These are phyloP conservation scores for Zymoseptoria ardabiliae DNA, from an alignment of 2,329 filamentous ascomycete species.

Conservation along the genomic window DNA sequence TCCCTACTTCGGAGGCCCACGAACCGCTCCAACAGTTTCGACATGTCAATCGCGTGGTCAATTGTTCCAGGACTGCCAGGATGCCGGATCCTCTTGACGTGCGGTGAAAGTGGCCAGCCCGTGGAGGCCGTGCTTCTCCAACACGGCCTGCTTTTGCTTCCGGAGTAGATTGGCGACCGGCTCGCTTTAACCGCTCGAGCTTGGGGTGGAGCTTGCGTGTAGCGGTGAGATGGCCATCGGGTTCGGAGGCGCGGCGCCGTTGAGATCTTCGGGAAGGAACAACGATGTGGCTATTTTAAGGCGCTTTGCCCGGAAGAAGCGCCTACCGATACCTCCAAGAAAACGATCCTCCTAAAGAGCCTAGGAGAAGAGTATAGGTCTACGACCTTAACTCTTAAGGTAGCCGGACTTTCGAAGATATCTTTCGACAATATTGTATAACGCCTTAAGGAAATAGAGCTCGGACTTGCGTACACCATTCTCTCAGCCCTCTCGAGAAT, in stretches of 20 bases:
- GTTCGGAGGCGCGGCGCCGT: too few species aligned
- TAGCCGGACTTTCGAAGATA: not conserved
- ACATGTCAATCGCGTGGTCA: constrained; percentile 2
- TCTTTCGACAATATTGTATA: not conserved
- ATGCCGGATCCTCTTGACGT: too few species aligned
- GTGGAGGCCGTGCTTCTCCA: too few species aligned
- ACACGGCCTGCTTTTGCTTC: too few species aligned
- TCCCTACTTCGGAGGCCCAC: not conserved
- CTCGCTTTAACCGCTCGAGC: too few species aligned
- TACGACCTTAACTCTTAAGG: not conserved
- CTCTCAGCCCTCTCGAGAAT: too few species aligned
- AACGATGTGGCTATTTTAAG: too few species aligned
- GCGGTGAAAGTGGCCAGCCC: too few species aligned
- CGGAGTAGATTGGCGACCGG: too few species aligned
- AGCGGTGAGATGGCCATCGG: too few species aligned
- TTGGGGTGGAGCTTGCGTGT: too few species aligned
- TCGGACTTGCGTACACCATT: not conserved
- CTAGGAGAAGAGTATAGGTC: not conserved
- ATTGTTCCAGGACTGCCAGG: constrained; percentile 3
- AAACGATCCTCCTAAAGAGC: not conserved
- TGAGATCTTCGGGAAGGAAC: too few species aligned
- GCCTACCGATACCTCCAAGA: not conserved
- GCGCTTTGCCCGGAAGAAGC: not conserved
- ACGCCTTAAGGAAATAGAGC: not conserved
- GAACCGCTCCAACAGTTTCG: not conserved